Conservation (phyloP, 805 yeast species). For the Ogataea nitratoaversa region DNA sequence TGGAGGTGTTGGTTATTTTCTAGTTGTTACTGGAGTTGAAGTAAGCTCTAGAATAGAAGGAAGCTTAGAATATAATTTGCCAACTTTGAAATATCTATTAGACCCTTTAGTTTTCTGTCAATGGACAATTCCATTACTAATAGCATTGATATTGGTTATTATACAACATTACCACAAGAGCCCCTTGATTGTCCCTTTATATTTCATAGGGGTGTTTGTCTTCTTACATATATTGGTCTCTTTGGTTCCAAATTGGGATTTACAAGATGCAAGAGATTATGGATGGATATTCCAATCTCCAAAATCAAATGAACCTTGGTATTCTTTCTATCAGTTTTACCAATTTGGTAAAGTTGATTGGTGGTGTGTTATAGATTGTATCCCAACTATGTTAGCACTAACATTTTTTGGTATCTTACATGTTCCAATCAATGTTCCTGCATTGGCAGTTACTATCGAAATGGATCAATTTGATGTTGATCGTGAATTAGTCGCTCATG, state of each 20-base stretch:
- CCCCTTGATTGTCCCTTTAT: conserved; percentile 76
- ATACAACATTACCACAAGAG: conserved; percentile 57
- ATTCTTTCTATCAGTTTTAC: conserved; percentile 71
- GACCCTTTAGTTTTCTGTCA: conserved; percentile 44
- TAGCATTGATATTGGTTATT: conserved; percentile 57
- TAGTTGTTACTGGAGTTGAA: conserved; percentile 85
- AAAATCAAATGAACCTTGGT: conserved; percentile 78
- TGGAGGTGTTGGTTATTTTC: conserved; percentile 96
- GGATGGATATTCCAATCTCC: conserved; percentile 87
- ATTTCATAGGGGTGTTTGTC: conserved; percentile 66
- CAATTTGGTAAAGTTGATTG: conserved; percentile 71
- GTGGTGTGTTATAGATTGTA: conserved; percentile 57
- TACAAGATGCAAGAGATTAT: conserved; percentile 54
- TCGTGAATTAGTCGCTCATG: conserved; percentile 91
- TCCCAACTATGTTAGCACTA: conserved; percentile 93
- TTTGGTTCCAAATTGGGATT: conserved; percentile 59
- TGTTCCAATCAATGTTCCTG: conserved; percentile 97
- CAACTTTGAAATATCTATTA: conserved; percentile 47
- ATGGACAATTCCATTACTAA: conserved; percentile 66
- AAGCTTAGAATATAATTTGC: conserved; percentile 58
- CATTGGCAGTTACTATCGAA: conserved; percentile 84
- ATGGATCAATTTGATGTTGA: conserved; percentile 88
- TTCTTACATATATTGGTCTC: conserved; percentile 67
- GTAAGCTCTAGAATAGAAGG: conserved; percentile 82
- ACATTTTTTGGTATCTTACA: conserved; percentile 95